These are phyloP conservation scores for Eustoma russellianum DNA, from an alignment of 257 asterid genomes.

Conservation along the genomic window DNA sequence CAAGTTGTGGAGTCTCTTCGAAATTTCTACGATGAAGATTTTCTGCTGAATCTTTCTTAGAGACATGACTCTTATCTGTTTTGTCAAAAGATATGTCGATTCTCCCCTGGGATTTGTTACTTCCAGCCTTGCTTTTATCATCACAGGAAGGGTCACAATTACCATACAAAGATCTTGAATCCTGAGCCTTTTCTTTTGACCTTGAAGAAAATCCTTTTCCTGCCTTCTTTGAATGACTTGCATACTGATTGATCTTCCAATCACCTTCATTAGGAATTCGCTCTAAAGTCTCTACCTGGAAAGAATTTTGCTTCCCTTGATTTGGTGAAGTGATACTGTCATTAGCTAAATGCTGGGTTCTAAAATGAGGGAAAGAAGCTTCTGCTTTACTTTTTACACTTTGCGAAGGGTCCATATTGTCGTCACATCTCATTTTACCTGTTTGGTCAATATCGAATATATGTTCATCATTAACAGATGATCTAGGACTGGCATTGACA, in stretches of 20 bases:
- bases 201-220: constrained; percentile 55
- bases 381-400: constrained; percentile 17
- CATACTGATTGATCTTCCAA: constrained; percentile 27
- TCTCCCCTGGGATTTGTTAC: constrained; percentile 47
- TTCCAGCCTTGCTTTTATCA: constrained; percentile 55
- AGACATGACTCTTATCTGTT: constrained; percentile 31
- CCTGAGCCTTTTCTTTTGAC: constrained; percentile 44
- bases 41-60: constrained; percentile 46
- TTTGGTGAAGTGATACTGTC: constrained; percentile 16
- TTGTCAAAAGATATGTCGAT: constrained; percentile 32
- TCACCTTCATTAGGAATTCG: constrained; percentile 34
- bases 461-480: constrained; percentile 38
- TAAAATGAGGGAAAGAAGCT: constrained; percentile 15
- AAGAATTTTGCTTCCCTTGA: constrained; percentile 31
- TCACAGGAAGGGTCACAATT: constrained; percentile 31
- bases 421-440: constrained; percentile 29
- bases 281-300: constrained; percentile 28
- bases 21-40: constrained; percentile 36
- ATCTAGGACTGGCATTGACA: constrained; percentile 28
- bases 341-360: constrained; percentile 19
- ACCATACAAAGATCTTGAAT: constrained; percentile 42
- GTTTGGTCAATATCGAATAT: constrained; percentile 23
- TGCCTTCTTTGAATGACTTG: constrained; percentile 39
- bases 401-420: constrained; percentile 18
- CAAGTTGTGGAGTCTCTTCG: constrained; percentile 35